Base-by-base conservation (phyloP, 169 alveolate genomes). In the Cystoisospora suis region DNA sequence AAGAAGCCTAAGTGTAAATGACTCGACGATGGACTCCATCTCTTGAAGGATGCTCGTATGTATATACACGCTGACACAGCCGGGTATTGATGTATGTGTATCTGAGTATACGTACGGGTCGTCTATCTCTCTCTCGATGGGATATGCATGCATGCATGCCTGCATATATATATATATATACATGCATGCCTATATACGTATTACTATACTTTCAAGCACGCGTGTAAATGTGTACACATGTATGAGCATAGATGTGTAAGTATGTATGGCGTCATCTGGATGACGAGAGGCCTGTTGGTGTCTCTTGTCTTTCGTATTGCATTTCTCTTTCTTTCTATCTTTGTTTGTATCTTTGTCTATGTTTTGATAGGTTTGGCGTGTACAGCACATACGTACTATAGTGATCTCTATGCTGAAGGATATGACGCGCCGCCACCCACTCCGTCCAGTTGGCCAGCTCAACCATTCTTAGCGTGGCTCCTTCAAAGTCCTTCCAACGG, bases 391-490 rank as follows among this genome's bases (percentile, higher is more conserved):
- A 7, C 42, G 83, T 53, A 40, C 56, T 72, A 72, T 53, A 72
- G 83, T 38, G 83, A 72, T 4, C 83, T 72, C 40, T 72, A 72
- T 32, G 45, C 83, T 6, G 83, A 72, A 17, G 83, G 83, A 34
- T 72, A 72, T 53, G 83, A 34, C 23, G 83, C 23, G 47, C 4
- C 34, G 3, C 83, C 83, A 0, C 15, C 83, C 9, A 38, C 36
- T 38, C 47, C 56, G 38, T 0, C 58, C 38, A 72, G 53, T 5
- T 72, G 83, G 83, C 58, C 83, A 9, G 83, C 36, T 4, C 6
- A 2, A n/a, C 83, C 83, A 3, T 34, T 72, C 53, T 40, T 72
- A 4, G 56, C 47, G 9, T 72, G 46, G 46, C 83, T 72, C 12
- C 17, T 38, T 38, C 1, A 72, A 38, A 17, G 27, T 34, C 36